A percentile compares a stretch with the other conserved stretches of the same genome.
Conservation (phyloP, 2,329 filamentous ascomycete species). For the Endothia cerciana region DNA sequence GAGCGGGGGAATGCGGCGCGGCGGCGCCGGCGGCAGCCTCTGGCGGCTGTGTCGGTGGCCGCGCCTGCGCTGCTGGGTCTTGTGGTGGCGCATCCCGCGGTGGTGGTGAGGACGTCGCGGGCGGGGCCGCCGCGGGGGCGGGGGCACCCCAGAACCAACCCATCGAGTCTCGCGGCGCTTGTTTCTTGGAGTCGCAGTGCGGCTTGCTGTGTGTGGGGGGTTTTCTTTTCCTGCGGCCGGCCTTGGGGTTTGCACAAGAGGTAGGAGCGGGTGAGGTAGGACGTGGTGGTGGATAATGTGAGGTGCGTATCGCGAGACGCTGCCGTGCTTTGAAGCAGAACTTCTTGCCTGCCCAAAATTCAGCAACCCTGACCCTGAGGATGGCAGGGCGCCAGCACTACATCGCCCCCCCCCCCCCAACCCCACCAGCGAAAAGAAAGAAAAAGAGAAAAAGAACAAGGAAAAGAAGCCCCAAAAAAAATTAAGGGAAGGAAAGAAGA, state of each 20-base stretch:
- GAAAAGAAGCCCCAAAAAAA: too few species aligned
- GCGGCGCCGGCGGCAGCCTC: slow-evolving; percentile 18
- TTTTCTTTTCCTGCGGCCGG: background rate
- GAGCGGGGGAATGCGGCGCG: too few species aligned
- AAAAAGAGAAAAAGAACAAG: too few species aligned
- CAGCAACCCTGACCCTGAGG: background rate
- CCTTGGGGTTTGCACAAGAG: background rate
- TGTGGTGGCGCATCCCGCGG: slow-evolving; percentile 24
- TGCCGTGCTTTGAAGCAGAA: background rate
- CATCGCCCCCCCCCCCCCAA: too few species aligned
- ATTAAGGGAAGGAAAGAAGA: too few species aligned
- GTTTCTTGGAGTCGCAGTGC: background rate
- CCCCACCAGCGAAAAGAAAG: too few species aligned
- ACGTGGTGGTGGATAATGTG: too few species aligned
- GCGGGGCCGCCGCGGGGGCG: slow-evolving; percentile 40
- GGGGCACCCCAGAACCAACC: slow-evolving; percentile 64
- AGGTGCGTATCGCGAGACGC: background rate
- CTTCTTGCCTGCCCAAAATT: background rate
- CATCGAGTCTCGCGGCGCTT: slow-evolving; percentile 47
- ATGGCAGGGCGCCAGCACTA: too few species aligned
- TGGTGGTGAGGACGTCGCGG: slow-evolving; percentile 38
- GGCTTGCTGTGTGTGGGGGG: background rate
- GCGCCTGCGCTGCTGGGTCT: background rate
- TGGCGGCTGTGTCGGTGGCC: slow-evolving; percentile 20
- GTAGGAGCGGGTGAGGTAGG: background rate